Conservation (phyloP, 371 early-diverging fungal genomes). For the Apophysomyces ossiformis region DNA sequence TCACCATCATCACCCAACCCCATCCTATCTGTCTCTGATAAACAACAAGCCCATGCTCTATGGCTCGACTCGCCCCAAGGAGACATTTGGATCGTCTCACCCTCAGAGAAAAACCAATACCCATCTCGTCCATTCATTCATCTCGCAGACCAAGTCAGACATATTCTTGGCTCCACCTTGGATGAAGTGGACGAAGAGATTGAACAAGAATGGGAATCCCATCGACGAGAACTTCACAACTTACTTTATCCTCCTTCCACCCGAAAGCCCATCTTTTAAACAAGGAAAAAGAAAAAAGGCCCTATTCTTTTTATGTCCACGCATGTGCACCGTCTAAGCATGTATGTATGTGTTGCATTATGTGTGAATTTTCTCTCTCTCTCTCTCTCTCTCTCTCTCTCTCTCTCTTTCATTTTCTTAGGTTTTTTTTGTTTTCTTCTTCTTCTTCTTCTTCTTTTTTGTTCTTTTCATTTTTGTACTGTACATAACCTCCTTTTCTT, state of each 20-base stretch:
- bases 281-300: background rate
- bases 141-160: constrained; percentile 22
- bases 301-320: constrained; percentile 3
- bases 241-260: background rate
- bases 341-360: background rate
- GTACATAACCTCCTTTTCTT: background rate
- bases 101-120: background rate
- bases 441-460: background rate
- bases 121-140: background rate
- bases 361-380: background rate
- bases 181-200: constrained; percentile 31
- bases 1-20: background rate
- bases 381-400: background rate
- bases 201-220: constrained; percentile 30
- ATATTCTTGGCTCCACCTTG: constrained; percentile 24
- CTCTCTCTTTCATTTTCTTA: constrained; percentile 3
- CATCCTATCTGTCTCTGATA: background rate
- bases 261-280: background rate
- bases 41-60: background rate
- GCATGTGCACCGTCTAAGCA: background rate
- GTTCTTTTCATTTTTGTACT: constrained; percentile 6
- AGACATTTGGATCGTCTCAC: background rate
- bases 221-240: constrained; percentile 18
- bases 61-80: background rate
- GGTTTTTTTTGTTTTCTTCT: background rate